A percentile compares a stretch with the other conserved stretches of the same genome.
These are phyloP conservation scores for Vanrija humicola DNA, from an alignment of 1,284 basidiomycete genomes.

Conservation along the genomic window DNA sequence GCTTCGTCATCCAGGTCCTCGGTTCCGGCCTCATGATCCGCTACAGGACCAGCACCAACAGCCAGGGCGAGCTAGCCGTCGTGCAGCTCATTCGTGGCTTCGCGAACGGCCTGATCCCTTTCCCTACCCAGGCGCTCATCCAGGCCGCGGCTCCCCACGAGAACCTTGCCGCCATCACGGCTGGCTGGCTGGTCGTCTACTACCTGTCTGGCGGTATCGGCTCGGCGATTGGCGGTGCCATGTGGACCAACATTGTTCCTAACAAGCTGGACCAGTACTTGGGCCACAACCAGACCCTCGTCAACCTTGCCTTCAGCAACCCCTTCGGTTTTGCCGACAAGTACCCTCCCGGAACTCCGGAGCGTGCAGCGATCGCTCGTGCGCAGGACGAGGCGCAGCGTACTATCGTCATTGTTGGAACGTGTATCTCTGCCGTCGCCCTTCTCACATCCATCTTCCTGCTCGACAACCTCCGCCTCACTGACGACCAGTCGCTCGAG, in stretches of 20 bases:
- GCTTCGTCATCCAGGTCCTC: constrained; percentile 28
- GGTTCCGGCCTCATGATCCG: constrained; percentile 50
- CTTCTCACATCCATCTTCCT: constrained; percentile 26
- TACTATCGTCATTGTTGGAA: constrained; percentile 39
- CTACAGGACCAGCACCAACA: constrained; percentile 38
- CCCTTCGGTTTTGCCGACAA: constrained; percentile 36
- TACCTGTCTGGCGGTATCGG: constrained; percentile 44
- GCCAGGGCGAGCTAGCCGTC: constrained; percentile 27
- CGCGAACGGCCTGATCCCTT: constrained; percentile 48
- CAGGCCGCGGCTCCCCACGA: constrained; percentile 49
- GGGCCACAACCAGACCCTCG: constrained; percentile 27
- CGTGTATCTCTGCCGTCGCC: constrained; percentile 31
- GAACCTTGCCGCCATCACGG: constrained; percentile 45
- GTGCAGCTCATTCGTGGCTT: constrained; percentile 46
- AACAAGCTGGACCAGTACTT: constrained; percentile 15
- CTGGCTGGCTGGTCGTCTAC: constrained; percentile 46
- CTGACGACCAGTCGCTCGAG: constrained; percentile 32
- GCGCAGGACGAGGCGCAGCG: constrained; percentile 42
- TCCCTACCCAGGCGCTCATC: constrained; percentile 47
- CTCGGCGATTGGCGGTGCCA: constrained; percentile 47
- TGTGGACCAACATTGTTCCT: constrained; percentile 38
- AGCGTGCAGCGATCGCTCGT: constrained; percentile 33
- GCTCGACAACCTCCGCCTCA: constrained; percentile 34
- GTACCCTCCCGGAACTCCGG: constrained; percentile 44
- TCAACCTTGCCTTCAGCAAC: constrained; percentile 33